Percentiles rank a stretch among this genome's conserved stretches.
Evolutionary conservation across 1,284 basidiomycete genomes (phyloP).

Genomic region (Malassezia furfur): DNA sequence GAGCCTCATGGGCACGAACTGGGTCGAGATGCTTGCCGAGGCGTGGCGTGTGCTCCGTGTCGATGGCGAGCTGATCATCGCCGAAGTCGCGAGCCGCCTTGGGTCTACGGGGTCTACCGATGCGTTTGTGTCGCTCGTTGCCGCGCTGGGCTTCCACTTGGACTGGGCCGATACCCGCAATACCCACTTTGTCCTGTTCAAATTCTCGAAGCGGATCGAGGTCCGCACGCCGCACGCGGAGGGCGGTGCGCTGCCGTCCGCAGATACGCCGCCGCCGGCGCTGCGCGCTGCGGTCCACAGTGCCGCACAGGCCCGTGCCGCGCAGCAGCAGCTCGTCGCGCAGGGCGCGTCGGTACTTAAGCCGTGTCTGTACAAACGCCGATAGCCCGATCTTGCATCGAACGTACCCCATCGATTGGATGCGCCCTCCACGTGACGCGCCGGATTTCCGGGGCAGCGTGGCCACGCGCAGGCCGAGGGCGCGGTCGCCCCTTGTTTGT

Average conservation of each 20-base stretch:
- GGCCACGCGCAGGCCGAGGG: too few species aligned
- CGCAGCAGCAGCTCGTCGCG: constrained; percentile 52
- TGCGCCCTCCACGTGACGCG: neutral
- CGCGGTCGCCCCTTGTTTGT: neutral
- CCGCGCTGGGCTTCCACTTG: constrained; percentile 69
- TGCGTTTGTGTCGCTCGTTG: constrained; percentile 65
- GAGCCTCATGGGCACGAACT: constrained; percentile 94
- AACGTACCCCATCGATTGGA: neutral
- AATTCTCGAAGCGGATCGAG: constrained; percentile 22
- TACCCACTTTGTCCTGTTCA: constrained; percentile 33
- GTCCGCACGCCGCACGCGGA: neutral
- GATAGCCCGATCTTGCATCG: constrained; percentile 52
- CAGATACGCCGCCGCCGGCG: neutral
- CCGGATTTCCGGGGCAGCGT: constrained; percentile 8
- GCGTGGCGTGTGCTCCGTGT: constrained; percentile 73
- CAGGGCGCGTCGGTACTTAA: constrained; percentile 63
- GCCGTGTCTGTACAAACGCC: constrained; percentile 92
- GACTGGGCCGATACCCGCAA: constrained; percentile 42
- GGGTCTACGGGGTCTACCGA: constrained; percentile 47
- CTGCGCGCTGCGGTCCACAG: constrained; percentile 32
- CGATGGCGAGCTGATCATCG: constrained; percentile 75
- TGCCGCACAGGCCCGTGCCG: constrained; percentile 57
- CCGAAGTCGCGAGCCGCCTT: constrained; percentile 64
- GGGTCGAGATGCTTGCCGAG: constrained; percentile 80
- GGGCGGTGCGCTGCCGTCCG: neutral